phyloP scores from a whole-genome alignment of 805 yeast species.

The Yamadazyma phyllophila region DNA sequence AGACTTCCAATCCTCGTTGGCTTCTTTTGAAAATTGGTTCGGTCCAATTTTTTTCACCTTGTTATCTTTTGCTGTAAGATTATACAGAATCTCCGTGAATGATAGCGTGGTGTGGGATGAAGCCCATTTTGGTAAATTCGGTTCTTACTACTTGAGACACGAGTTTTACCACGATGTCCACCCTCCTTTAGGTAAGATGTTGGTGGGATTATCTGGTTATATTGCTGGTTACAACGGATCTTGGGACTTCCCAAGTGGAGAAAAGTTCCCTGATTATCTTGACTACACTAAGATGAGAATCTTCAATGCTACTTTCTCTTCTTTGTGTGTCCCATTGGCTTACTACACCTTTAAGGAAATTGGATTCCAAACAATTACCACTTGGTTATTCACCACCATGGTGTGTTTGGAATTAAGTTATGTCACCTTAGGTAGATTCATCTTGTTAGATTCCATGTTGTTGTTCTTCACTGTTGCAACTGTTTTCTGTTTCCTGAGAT shows the following conservation, averaged over 20 bases:
- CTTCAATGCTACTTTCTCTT: constrained; percentile 68
- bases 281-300: constrained; percentile 66
- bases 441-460: constrained; percentile 73
- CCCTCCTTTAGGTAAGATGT: constrained; percentile 83
- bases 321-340: constrained; percentile 66
- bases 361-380: constrained; percentile 48
- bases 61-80: constrained; percentile 63
- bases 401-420: constrained; percentile 67
- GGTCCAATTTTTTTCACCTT: constrained; percentile 67
- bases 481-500: constrained; percentile 65
- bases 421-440: constrained; percentile 70
- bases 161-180: constrained; percentile 86
- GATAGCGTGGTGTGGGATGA: constrained; percentile 82
- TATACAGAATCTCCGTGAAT: constrained; percentile 55
- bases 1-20: constrained; percentile 27
- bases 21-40: constrained; percentile 35
- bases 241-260: constrained; percentile 72
- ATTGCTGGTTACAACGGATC: constrained; percentile 80
- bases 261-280: constrained; percentile 56
- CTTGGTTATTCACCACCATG: constrained; percentile 60
- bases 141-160: constrained; percentile 73
- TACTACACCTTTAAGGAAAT: constrained; percentile 65
- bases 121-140: constrained; percentile 87
- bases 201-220: constrained; percentile 75
- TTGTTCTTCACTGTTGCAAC: constrained; percentile 79